Evolutionary conservation across 495 filamentous ascomycete genomes (phyloP), one percentile per base, ranked within the genome.

Genomic region (Penicillium longicatenatum): DNA sequence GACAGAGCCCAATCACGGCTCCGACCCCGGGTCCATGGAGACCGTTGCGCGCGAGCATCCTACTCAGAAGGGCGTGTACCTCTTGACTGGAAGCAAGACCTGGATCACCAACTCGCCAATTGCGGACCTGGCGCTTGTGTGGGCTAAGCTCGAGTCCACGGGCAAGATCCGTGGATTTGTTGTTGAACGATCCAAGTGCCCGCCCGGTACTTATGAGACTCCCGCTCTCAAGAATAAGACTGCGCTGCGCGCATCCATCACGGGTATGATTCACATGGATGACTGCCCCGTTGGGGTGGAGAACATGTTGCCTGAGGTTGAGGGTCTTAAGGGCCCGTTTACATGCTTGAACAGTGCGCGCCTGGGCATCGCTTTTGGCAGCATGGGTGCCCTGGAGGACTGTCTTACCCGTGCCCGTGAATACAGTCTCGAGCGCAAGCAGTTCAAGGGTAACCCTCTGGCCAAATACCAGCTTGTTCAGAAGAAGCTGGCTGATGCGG

Each of bases 81-180:
- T 87, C 33, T 75, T 98, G 31, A 89, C 84, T 42, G 94, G 94
- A 2, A 79, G 90, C 42, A 98, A 98, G 81, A 98, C 95, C 0
- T 98, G 94, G 94, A 98, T 98, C 65, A 98, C 94, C 43, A 98
- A 98, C 78, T 93, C 90, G 11, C 94, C 94, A 26, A 97, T 98
- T 60, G 84, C 92, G 6, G 93, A 98, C 65, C 76, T 98, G 12
- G 74, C 97, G 52, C 74, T 98, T 50, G 89, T 98, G 8, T 98
- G 94, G 94, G 94, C 93, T 6, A 97, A 97, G 75, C 77, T 95
- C 41, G 83, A 94, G 58, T 85, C 83, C 47, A 95, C 90, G 16
- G 92, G 92, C 39, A 97, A 96, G 78, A 98, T 98, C 67, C 85
- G 89, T n/a, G 94, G 94, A 0, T 98, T 98, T 67, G 73, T 96